Conservation (phyloP, 2,329 filamentous ascomycete species). For the Didymella sp. region DNA sequence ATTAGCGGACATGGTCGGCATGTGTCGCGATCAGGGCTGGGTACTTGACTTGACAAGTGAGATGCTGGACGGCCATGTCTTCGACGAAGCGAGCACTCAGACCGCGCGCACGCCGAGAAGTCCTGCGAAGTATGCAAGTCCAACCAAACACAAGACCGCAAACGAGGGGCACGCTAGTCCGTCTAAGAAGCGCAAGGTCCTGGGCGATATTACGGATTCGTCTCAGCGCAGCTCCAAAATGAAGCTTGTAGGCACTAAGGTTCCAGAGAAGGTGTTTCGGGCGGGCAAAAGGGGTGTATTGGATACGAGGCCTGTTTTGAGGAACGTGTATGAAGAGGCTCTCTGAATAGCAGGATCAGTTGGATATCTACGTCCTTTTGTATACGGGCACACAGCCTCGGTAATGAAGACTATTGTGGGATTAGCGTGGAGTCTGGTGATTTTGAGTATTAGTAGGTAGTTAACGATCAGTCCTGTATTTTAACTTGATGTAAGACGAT, state of each 20-base stretch:
- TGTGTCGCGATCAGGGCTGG: conserved; percentile 84
- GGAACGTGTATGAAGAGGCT: conserved; percentile 74
- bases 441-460: too few relatives aligned
- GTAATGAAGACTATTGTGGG: too few relatives aligned
- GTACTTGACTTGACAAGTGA: conserved; percentile 72
- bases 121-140: too few relatives aligned
- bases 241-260: conserved; percentile 49
- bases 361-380: too few relatives aligned
- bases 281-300: conserved; percentile 64
- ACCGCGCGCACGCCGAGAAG: conserved; percentile 24
- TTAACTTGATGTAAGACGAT: too few relatives aligned
- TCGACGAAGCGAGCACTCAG: conserved; percentile 63
- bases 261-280: conserved; percentile 67
- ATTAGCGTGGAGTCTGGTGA: conserved; percentile 7
- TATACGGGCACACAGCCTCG: too few relatives aligned
- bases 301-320: conserved; percentile 71
- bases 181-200: conserved; percentile 42
- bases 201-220: conserved; percentile 33
- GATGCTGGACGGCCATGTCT: conserved; percentile 72
- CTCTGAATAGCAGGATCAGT: conserved; percentile 9
- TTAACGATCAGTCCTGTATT: too few relatives aligned
- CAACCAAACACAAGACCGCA: too few relatives aligned
- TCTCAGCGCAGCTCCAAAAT: conserved; percentile 22
- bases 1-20: conserved; percentile 73
- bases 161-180: conserved; percentile 34